phyloP scores from a whole-genome alignment of 495 filamentous ascomycete genomes.

The Chaetomium tenue region DNA sequence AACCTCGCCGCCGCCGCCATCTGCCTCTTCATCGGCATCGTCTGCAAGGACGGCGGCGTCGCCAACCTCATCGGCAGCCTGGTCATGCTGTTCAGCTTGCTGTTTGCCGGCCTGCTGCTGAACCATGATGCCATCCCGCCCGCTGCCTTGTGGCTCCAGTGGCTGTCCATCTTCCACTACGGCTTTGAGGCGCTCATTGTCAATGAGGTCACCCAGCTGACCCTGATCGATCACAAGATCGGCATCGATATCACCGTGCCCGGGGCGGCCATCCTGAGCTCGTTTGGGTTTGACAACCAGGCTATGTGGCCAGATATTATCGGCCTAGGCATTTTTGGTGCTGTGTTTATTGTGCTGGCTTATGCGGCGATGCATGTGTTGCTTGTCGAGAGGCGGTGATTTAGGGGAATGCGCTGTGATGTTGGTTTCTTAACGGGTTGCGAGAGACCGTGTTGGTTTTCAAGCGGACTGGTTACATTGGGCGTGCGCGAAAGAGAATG shows the following conservation, averaged over 20 bases:
- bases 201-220: conserved; percentile 92
- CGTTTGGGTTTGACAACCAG: conserved; percentile 83
- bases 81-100: conserved; percentile 95
- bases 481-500: background rate
- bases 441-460: background rate
- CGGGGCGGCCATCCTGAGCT: conserved; percentile 87
- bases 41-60: conserved; percentile 87
- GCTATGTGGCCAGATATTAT: conserved; percentile 84
- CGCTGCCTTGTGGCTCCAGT: conserved; percentile 82
- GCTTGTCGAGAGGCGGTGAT: conserved; percentile 82
- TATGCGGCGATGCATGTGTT: conserved; percentile 92
- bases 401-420: background rate
- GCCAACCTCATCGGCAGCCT: conserved; percentile 93
- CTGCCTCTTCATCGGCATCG: conserved; percentile 93
- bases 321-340: conserved; percentile 78
- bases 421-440: conserved; percentile 8
- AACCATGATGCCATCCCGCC: conserved; percentile 91
- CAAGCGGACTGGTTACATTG: background rate
- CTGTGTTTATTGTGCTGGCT: conserved; percentile 79
- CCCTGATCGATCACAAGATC: conserved; percentile 87
- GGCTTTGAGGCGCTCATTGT: conserved; percentile 95
- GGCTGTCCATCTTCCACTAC: conserved; percentile 99
- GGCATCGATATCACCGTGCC: conserved; percentile 95
- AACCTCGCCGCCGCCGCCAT: conserved; percentile 92
- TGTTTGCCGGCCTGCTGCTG: conserved; percentile 89